phyloP scores from a whole-genome alignment of 495 filamentous ascomycete genomes.

The Hypoxylon intermedium region DNA sequence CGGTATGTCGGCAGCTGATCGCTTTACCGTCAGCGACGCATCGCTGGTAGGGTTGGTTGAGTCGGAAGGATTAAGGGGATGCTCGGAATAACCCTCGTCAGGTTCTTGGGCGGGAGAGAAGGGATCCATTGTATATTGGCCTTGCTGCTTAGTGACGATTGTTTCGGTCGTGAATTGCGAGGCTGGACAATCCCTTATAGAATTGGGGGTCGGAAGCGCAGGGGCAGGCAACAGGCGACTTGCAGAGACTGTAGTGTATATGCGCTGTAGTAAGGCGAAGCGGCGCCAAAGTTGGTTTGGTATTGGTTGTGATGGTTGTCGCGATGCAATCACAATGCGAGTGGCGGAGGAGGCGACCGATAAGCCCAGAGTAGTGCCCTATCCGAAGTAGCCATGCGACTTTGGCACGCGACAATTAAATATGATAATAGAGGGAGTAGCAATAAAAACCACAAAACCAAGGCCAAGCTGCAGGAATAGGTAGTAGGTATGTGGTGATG shows the following conservation, averaged over 20 bases:
- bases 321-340: slow-evolving; percentile 25
- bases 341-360: slow-evolving; percentile 21
- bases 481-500: background rate
- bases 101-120: slow-evolving; percentile 51
- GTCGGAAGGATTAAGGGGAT: slow-evolving; percentile 56
- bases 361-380: background rate
- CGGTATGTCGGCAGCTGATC: slow-evolving; percentile 46
- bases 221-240: slow-evolving; percentile 12
- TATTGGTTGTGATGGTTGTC: slow-evolving; percentile 15
- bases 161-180: slow-evolving; percentile 8
- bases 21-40: slow-evolving; percentile 32
- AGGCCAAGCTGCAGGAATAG: background rate
- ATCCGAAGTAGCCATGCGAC: slow-evolving; percentile 9
- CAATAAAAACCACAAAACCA: too few relatives aligned
- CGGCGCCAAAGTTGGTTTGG: slow-evolving; percentile 20
- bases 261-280: slow-evolving; percentile 24
- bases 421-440: too few relatives aligned
- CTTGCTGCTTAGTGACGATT: slow-evolving; percentile 22
- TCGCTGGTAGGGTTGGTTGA: slow-evolving; percentile 34
- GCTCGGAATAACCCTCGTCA: slow-evolving; percentile 67
- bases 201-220: slow-evolving; percentile 35
- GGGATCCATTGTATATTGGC: slow-evolving; percentile 40
- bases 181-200: slow-evolving; percentile 4
- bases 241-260: background rate
- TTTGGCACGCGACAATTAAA: too few relatives aligned